Evolutionary conservation across 129 eudicot species (phyloP).

Genomic region (Glebionis coronaria): DNA sequence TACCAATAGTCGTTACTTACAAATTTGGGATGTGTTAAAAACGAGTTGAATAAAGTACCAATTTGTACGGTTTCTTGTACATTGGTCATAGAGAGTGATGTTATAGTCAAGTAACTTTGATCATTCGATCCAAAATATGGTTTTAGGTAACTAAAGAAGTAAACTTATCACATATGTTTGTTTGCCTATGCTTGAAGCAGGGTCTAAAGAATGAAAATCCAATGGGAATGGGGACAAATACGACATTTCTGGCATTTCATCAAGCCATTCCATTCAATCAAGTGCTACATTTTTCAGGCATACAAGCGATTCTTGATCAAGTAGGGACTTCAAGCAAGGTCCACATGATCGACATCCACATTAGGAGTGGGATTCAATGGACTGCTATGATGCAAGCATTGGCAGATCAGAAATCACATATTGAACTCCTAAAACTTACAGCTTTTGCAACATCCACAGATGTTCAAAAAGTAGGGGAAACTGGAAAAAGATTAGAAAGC

Average conservation of each 20-base stretch:
- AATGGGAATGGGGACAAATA: constrained; percentile 28
- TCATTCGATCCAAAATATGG: too few species aligned
- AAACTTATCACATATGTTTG: neutral
- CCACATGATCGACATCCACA: constrained; percentile 61
- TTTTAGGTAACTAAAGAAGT: neutral
- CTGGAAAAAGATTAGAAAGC: constrained; percentile 37
- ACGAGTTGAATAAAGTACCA: too few species aligned
- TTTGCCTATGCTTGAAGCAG: constrained; percentile 12
- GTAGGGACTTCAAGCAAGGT: constrained; percentile 32
- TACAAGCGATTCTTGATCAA: constrained; percentile 56
- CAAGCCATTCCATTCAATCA: constrained; percentile 53
- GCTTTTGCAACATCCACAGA: constrained; percentile 36
- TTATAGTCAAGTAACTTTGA: too few species aligned
- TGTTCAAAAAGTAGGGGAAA: constrained; percentile 27
- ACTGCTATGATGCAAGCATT: constrained; percentile 53
- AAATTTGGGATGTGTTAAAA: too few species aligned
- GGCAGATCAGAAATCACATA: constrained; percentile 18
- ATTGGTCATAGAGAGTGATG: too few species aligned
- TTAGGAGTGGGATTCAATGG: constrained; percentile 56
- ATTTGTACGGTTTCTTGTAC: too few species aligned
- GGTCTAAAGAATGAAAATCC: constrained; percentile 17
- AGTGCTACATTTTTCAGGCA: constrained; percentile 47
- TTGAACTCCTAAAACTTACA: constrained; percentile 42
- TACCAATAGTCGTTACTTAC: too few species aligned
- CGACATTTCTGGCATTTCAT: constrained; percentile 39